Percentiles rank a stretch among this genome's conserved stretches.
These are phyloP conservation scores for Sphaerostilbella broomeana DNA, from an alignment of 2,329 filamentous ascomycete species.

Conservation along the genomic window DNA sequence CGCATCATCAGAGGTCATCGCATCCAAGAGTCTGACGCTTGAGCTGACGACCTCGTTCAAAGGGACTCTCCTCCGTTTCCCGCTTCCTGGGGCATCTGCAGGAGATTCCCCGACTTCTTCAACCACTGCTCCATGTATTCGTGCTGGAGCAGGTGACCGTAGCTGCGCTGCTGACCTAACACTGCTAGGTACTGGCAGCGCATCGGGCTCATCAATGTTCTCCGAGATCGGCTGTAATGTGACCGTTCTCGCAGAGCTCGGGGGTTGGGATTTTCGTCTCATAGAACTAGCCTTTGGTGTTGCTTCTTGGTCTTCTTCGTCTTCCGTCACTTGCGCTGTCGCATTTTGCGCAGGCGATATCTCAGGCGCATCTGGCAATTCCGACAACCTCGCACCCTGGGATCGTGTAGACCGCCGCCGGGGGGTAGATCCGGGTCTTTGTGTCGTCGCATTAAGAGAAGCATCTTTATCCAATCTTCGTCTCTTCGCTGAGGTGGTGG, in stretches of 20 bases:
- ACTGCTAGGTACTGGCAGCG: conserved; percentile 16
- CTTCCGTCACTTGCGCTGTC: neutral
- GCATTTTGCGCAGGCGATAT: conserved; percentile 19
- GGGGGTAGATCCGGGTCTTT: conserved; percentile 7
- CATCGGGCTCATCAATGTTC: conserved; percentile 19
- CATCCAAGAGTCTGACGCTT: conserved; percentile 37
- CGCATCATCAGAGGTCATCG: conserved; percentile 27
- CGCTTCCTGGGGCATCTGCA: conserved; percentile 48
- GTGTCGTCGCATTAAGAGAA: conserved; percentile 10
- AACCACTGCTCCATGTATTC: conserved; percentile 11
- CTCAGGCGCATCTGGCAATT: conserved; percentile 26
- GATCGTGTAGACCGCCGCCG: conserved; percentile 17
- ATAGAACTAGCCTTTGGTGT: conserved; percentile 5
- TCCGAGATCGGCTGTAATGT: conserved; percentile 9
- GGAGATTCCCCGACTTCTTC: conserved; percentile 41
- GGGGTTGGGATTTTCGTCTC: neutral
- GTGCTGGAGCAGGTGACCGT: conserved; percentile 12
- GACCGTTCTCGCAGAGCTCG: conserved; percentile 8
- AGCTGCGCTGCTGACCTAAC: conserved; percentile 12
- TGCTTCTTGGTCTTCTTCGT: conserved; percentile 14
- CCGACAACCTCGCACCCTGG: conserved; percentile 21
- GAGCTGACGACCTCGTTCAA: conserved; percentile 31
- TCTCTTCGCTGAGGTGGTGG: conserved; percentile 45
- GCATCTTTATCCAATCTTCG: conserved; percentile 28
- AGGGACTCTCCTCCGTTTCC: conserved; percentile 37